Conservation (phyloP, 202 grass and related monocot species). For the Zoysia matrella region DNA sequence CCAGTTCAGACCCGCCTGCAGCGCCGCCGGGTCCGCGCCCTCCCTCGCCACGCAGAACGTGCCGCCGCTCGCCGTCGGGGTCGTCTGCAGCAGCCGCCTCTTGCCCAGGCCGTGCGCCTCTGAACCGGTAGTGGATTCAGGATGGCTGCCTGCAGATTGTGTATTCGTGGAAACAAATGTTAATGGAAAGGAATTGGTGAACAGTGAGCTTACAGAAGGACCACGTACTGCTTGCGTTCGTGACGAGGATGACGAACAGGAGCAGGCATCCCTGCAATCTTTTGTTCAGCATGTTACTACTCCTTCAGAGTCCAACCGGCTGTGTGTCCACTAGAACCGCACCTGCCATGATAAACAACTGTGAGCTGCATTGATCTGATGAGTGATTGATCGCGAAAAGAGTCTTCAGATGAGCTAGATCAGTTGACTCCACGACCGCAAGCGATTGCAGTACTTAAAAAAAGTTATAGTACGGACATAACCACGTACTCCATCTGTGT, state of each 20-base stretch:
- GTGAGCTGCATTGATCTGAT: not conserved
- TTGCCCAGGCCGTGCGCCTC: not conserved
- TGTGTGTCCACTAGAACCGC: not conserved
- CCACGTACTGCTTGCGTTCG: no score
- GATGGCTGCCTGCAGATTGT: slow-evolving; percentile 24
- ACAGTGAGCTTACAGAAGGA: not conserved
- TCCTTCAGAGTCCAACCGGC: not conserved
- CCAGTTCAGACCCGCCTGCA: slow-evolving; percentile 71
- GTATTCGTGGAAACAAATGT: not conserved
- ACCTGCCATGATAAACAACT: not conserved
- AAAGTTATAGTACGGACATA: no score
- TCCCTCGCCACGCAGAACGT: slow-evolving; percentile 74
- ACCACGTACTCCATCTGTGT: no score
- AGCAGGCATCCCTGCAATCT: slow-evolving; percentile 56
- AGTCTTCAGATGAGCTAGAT: no score
- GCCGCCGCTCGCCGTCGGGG: slow-evolving; percentile 12
- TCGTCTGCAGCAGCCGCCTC: slow-evolving; percentile 50
- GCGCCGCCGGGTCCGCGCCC: slow-evolving; percentile 53
- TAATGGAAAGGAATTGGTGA: not conserved
- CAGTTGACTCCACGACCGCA: no score
- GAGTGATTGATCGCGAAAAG: not conserved
- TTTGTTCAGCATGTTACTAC: slow-evolving; percentile 47
- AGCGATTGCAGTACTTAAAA: no score
- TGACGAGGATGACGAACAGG: slow-evolving; percentile 41
- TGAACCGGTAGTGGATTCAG: not conserved